Evolutionary conservation across 2,329 filamentous ascomycete genomes (phyloP).

Genomic region (Dactylellina haptotyla): DNA sequence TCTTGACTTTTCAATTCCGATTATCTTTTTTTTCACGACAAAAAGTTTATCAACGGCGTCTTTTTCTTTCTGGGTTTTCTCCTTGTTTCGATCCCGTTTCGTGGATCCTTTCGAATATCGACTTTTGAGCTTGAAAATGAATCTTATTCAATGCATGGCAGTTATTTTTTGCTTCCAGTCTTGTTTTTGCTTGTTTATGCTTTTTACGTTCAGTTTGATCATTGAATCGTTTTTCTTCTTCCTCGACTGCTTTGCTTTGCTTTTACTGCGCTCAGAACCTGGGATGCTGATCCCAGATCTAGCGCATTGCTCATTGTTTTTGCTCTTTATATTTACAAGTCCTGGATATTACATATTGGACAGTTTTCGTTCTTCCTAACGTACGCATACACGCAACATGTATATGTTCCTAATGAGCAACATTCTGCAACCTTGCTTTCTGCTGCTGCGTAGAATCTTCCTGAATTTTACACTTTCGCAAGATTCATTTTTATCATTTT

Average conservation of each 20-base stretch:
- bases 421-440: no score
- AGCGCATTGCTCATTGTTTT: background rate
- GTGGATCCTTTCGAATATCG: conserved; percentile 16
- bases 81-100: conserved; percentile 6
- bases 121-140: conserved; percentile 24
- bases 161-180: conserved; percentile 18
- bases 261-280: no score
- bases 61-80: conserved; percentile 9
- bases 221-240: background rate
- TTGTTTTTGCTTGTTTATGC: conserved; percentile 8
- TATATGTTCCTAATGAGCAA: no score
- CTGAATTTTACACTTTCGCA: no score
- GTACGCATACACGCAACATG: no score
- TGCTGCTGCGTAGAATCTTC: no score
- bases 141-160: conserved; percentile 16
- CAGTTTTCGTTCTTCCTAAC: no score
- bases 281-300: background rate
- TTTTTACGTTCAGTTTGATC: background rate
- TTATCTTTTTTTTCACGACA: conserved; percentile 20
- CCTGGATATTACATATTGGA: background rate
- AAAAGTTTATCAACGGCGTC: conserved; percentile 39
- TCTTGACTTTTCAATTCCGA: conserved; percentile 6
- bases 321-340: background rate
- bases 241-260: background rate
- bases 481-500: no score